These are phyloP conservation scores for Taphrina flavorubra DNA, from an alignment of 1,139 yeast genomes.

Conservation along the genomic window DNA sequence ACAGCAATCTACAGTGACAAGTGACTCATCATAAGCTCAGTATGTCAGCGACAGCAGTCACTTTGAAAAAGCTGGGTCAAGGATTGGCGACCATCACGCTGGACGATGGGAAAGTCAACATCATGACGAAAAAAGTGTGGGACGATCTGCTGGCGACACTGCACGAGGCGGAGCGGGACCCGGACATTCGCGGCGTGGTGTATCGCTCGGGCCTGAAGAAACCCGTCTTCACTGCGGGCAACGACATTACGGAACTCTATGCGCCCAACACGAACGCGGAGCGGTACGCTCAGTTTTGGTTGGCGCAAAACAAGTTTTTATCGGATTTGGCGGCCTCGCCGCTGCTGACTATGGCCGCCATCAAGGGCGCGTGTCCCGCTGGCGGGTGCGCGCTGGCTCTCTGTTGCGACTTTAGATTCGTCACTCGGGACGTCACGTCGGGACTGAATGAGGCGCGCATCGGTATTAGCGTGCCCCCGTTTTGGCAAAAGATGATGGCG, in stretches of 20 bases:
- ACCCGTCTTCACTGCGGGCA: constrained; percentile 38
- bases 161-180: constrained; percentile 33
- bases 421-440: constrained; percentile 21
- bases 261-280: constrained; percentile 33
- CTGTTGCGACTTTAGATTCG: constrained; percentile 34
- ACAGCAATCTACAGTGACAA: no score
- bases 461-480: constrained; percentile 37
- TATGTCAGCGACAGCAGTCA: constrained; percentile 26
- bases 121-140: constrained; percentile 39
- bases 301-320: constrained; percentile 25
- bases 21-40: not conserved
- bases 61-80: constrained; percentile 22
- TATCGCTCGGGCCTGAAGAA: constrained; percentile 39
- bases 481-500: constrained; percentile 39
- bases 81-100: constrained; percentile 33
- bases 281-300: constrained; percentile 31
- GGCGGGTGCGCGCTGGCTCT: constrained; percentile 38
- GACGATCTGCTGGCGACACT: constrained; percentile 27
- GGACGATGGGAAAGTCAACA: constrained; percentile 36
- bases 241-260: constrained; percentile 38
- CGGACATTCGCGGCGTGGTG: constrained; percentile 30
- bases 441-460: constrained; percentile 38
- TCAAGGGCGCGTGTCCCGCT: constrained; percentile 41
- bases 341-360: constrained; percentile 35
- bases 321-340: constrained; percentile 24